Evolutionary conservation across 1,284 basidiomycete species (phyloP).

Genomic region (Melampsora allii-populina): DNA sequence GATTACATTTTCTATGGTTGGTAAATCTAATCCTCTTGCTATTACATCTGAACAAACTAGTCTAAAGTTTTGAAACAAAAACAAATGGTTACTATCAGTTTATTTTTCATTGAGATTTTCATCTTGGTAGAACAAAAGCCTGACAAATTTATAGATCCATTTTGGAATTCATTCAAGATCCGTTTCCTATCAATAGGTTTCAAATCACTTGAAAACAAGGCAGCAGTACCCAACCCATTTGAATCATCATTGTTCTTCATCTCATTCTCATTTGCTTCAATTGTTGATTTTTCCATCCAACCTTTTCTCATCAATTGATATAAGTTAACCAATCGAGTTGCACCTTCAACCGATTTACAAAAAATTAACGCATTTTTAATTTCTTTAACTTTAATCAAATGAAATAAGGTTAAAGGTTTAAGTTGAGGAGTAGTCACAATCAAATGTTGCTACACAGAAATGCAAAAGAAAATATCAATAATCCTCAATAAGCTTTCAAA

Average conservation of each 20-base stretch:
- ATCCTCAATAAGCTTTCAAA: too few relatives aligned
- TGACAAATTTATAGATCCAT: slow-evolving; percentile 77
- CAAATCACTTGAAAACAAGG: slow-evolving; percentile 84
- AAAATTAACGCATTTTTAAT: slow-evolving; percentile 80
- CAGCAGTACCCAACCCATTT: slow-evolving; percentile 56
- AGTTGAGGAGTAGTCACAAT: slow-evolving; percentile 70
- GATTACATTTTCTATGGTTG: slow-evolving; percentile 82
- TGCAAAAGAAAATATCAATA: background rate
- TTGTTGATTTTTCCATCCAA: slow-evolving; percentile 42
- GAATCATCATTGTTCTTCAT: slow-evolving; percentile 36
- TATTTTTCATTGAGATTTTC: background rate
- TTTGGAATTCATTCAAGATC: slow-evolving; percentile 75
- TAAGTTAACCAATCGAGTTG: slow-evolving; percentile 73
- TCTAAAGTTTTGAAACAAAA: slow-evolving; percentile 55
- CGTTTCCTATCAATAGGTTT: slow-evolving; percentile 66
- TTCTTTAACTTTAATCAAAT: slow-evolving; percentile 66
- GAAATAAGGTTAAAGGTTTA: slow-evolving; percentile 86
- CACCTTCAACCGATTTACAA: slow-evolving; percentile 92
- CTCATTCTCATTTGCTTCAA: slow-evolving; percentile 43
- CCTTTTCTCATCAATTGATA: slow-evolving; percentile 74
- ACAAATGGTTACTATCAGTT: too few relatives aligned
- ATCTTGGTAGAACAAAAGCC: slow-evolving; percentile 49
- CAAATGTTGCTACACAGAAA: slow-evolving; percentile 70
- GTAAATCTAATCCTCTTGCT: slow-evolving; percentile 94
- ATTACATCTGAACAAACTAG: slow-evolving; percentile 93